These are phyloP conservation scores for Diaporthe humulicola DNA, from an alignment of 2,329 filamentous ascomycete species.

Conservation along the genomic window DNA sequence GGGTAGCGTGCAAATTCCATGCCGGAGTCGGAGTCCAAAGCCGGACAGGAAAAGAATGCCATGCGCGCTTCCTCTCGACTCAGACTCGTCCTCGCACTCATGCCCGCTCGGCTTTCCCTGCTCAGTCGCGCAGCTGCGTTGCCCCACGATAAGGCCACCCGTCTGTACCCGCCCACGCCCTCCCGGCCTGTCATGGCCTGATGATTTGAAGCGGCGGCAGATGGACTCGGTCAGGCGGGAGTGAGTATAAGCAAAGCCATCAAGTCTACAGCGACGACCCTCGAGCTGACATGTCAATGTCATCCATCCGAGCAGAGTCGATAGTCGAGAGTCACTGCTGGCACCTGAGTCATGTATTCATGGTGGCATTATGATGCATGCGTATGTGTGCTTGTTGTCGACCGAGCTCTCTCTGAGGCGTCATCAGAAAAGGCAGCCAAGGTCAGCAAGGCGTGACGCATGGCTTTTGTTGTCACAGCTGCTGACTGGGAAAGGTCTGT, in stretches of 20 bases:
- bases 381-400: not conserved
- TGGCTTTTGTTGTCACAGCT: not conserved
- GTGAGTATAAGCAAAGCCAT: not conserved
- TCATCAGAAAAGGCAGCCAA: not conserved
- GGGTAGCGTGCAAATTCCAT: slow-evolving; percentile 28
- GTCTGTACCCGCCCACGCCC: slow-evolving; percentile 6
- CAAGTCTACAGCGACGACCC: not conserved
- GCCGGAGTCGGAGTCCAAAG: slow-evolving; percentile 21
- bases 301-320: not conserved
- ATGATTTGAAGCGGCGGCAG: slow-evolving; percentile 4
- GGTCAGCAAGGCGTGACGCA: not conserved
- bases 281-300: not conserved
- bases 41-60: not conserved
- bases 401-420: not conserved
- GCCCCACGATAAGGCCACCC: slow-evolving; percentile 28
- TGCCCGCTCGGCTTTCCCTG: not conserved
- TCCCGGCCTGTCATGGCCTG: slow-evolving; percentile 1
- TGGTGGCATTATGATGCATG: not conserved
- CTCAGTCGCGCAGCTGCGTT: slow-evolving; percentile 20
- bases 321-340: not conserved
- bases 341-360: slow-evolving; percentile 6
- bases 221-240: not conserved
- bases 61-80: slow-evolving; percentile 13
- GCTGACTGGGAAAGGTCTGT: not conserved
- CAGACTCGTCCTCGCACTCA: not conserved